Base-by-base conservation (phyloP, 2,329 filamentous ascomycete genomes). In the Sporothrix pseudoabietina region DNA sequence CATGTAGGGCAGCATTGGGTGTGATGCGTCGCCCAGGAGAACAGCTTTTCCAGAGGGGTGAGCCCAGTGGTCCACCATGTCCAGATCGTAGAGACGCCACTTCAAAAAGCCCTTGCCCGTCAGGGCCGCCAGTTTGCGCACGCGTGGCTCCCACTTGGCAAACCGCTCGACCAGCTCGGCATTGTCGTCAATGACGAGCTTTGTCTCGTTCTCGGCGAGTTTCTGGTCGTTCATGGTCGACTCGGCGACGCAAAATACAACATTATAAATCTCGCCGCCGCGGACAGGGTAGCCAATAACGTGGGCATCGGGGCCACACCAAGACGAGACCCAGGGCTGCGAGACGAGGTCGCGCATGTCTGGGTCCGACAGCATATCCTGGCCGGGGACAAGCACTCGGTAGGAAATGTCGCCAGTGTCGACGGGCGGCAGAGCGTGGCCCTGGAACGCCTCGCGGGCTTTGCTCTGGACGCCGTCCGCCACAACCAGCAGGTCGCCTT, bases 1-100 rank as follows among this genome's bases (percentile, higher is more conserved):
- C 49, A 85, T 79, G 74, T 86, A 85, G 0, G 84, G 84, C 8
- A 86, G 80, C 78, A 84, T 85, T 0, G 84, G 83, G 76, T 86
- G 84, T 70, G 81, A 82, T 6, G 81, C 78, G 72, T 86, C 84
- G 2, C 84, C 84, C 2, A 85, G 78, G 32, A 86, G 77, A 26
- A 79, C 80, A 10, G 80, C 82, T 30, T 80, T 82, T 16, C 82
- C 82, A 0, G 76, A 77, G 0, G 79, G 78, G 75, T 83, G 82
- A 0, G 81, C 79, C 84, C 83, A 86, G 19, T 78, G 77, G 8
- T 79, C 75, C 49, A 86, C 78, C 52, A 80, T 77, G 16, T 79
- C 78, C 22, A 84, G 79, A 75, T 85, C 84, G 73, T 80, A 82
- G 14, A 85, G 81, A 5, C 82, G 81, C 84, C 84, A 86, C 75